Evolutionary conservation across 2,329 filamentous ascomycete genomes (phyloP).

Genomic region (Exophiala sp.): DNA sequence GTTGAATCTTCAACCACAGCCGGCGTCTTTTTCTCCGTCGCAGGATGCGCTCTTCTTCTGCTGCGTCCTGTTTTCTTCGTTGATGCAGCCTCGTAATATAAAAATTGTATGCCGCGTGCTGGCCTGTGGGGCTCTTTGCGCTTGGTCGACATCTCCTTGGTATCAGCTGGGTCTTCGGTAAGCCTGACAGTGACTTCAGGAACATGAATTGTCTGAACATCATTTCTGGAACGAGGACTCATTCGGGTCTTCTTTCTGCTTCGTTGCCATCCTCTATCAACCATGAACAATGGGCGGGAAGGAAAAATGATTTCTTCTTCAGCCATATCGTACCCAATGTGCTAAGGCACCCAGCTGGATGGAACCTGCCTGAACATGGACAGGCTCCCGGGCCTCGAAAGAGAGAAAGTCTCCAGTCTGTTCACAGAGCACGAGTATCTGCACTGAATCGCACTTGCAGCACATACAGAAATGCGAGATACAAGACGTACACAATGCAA

Average conservation of each 20-base stretch:
- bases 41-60: background rate
- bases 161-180: background rate
- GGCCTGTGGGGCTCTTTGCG: background rate
- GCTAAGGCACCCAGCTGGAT: too few relatives aligned
- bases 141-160: background rate
- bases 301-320: conserved; percentile 22
- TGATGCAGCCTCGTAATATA: conserved; percentile 10
- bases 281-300: conserved; percentile 20
- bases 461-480: too few relatives aligned
- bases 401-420: too few relatives aligned
- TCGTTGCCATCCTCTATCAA: conserved; percentile 23
- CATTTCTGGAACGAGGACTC: background rate
- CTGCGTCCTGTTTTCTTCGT: background rate
- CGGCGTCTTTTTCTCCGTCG: background rate
- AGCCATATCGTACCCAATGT: conserved; percentile 6
- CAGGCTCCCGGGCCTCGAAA: too few relatives aligned
- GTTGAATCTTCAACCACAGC: background rate
- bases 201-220: conserved; percentile 8
- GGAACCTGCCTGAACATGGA: too few relatives aligned
- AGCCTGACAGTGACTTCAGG: conserved; percentile 18
- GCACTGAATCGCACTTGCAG: too few relatives aligned
- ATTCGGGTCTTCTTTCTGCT: conserved; percentile 10
- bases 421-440: too few relatives aligned
- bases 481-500: too few relatives aligned
- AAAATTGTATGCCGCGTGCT: conserved; percentile 3